Evolutionary conservation across 2,329 filamentous ascomycete genomes (phyloP).

Genomic region (Aspergillus aculeatus): DNA sequence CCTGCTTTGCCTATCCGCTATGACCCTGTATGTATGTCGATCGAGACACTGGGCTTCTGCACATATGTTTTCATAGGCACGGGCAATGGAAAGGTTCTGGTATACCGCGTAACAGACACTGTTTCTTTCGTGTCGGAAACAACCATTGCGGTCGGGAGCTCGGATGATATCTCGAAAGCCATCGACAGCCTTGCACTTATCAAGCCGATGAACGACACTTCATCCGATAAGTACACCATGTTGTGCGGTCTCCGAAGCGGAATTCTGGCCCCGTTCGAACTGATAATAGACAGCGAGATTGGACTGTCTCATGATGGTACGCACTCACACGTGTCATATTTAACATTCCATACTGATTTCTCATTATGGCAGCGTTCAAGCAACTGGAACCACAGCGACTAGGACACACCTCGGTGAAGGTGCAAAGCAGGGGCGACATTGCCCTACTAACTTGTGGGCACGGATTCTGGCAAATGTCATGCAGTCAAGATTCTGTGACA

Average conservation of each 20-base stretch:
- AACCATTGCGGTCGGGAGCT: slow-evolving; percentile 21
- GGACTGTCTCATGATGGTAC: slow-evolving; percentile 29
- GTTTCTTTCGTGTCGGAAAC: slow-evolving; percentile 26
- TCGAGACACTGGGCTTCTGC: slow-evolving; percentile 28
- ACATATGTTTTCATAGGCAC: slow-evolving; percentile 42
- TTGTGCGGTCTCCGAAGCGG: slow-evolving; percentile 50
- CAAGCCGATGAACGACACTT: slow-evolving; percentile 14
- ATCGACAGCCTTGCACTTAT: slow-evolving; percentile 37
- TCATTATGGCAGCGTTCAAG: slow-evolving; percentile 28
- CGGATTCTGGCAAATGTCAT: slow-evolving; percentile 40
- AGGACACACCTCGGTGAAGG: slow-evolving; percentile 38
- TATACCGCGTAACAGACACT: slow-evolving; percentile 28
- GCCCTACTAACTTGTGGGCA: slow-evolving; percentile 38
- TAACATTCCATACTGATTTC: not conserved
- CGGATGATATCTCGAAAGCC: slow-evolving; percentile 33
- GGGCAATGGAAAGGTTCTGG: slow-evolving; percentile 36
- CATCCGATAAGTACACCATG: slow-evolving; percentile 25
- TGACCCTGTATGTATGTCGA: slow-evolving; percentile 38
- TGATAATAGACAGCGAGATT: slow-evolving; percentile 25
- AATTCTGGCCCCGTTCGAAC: slow-evolving; percentile 39
- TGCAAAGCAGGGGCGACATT: slow-evolving; percentile 31
- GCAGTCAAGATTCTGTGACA: slow-evolving; percentile 22
- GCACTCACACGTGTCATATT: not conserved
- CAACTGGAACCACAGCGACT: slow-evolving; percentile 32
- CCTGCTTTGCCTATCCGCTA: slow-evolving; percentile 26